A percentile compares a stretch with the other conserved stretches of the same genome.
phyloP scores from a whole-genome alignment of 805 yeast genomes.

The Ogataea chonburiensis region DNA sequence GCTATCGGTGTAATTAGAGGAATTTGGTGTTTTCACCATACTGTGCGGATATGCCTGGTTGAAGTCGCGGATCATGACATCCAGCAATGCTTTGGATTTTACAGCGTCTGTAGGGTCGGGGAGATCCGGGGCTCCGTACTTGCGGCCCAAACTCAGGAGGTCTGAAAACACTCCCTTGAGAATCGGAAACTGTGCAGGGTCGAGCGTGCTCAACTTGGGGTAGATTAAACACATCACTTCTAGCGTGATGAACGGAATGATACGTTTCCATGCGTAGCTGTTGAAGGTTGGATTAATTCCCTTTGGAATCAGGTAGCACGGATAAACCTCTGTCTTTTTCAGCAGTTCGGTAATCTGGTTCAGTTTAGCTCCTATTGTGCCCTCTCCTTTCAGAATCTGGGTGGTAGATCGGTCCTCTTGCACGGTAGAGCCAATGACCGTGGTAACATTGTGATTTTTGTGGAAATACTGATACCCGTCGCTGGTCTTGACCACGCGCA shows the following conservation, averaged over 20 bases:
- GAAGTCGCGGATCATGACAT: slow-evolving; percentile 22
- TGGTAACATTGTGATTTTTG: slow-evolving; percentile 24
- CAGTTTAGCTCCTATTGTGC: slow-evolving; percentile 21
- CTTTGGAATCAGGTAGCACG: slow-evolving; percentile 26
- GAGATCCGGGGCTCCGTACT: slow-evolving; percentile 27
- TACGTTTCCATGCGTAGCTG: slow-evolving; percentile 31
- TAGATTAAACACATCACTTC: slow-evolving; percentile 25
- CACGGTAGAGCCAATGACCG: slow-evolving; percentile 27
- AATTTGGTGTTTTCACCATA: slow-evolving; percentile 13
- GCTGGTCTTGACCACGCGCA: slow-evolving; percentile 16
- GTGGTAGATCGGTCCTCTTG: slow-evolving; percentile 5
- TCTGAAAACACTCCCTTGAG: slow-evolving; percentile 26
- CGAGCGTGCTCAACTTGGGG: slow-evolving; percentile 16
- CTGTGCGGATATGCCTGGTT: slow-evolving; percentile 23
- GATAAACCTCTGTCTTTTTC: slow-evolving; percentile 27
- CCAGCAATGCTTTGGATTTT: slow-evolving; percentile 17
- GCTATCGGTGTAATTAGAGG: slow-evolving; percentile 5
- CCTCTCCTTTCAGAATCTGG: slow-evolving; percentile 23
- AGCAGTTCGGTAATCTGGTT: slow-evolving; percentile 21
- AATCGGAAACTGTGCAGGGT: slow-evolving; percentile 10
- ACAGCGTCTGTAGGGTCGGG: slow-evolving; percentile 23
- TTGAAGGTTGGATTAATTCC: slow-evolving; percentile 29
- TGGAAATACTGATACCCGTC: slow-evolving; percentile 20
- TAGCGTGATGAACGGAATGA: slow-evolving; percentile 27
- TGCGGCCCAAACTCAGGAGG: slow-evolving; percentile 23